Evolutionary conservation across 768 basidiomycete species (phyloP).

Genomic region (Arthromyces matolae): DNA sequence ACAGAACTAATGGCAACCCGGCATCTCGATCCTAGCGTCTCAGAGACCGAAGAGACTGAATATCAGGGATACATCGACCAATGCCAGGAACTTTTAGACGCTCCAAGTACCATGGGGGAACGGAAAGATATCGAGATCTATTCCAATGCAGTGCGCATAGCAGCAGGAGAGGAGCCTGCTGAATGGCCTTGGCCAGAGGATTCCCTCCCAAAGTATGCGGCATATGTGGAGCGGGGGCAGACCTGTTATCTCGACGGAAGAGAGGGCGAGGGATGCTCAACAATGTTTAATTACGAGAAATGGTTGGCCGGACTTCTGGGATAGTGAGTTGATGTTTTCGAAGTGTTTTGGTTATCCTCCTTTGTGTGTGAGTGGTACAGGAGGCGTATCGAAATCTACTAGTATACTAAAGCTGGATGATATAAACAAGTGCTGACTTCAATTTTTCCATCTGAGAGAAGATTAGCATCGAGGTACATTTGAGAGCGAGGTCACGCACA

Average conservation of each 20-base stretch:
- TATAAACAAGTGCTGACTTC: no score
- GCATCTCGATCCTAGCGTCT: conserved; percentile 60
- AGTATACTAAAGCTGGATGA: no score
- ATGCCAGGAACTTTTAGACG: conserved; percentile 59
- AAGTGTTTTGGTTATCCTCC: background rate
- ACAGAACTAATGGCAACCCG: conserved; percentile 57
- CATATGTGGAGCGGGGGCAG: conserved; percentile 42
- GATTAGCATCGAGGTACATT: background rate
- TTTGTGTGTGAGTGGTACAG: no score
- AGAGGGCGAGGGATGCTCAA: conserved; percentile 30
- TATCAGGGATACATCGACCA: conserved; percentile 83
- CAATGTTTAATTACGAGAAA: conserved; percentile 45
- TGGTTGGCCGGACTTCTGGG: conserved; percentile 25
- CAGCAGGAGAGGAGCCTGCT: conserved; percentile 32
- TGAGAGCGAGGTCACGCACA: conserved; percentile 47
- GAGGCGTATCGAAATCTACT: no score
- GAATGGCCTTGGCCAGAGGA: conserved; percentile 37
- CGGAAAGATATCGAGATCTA: conserved; percentile 59
- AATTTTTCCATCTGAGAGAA: conserved; percentile 21
- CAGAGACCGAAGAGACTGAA: conserved; percentile 61
- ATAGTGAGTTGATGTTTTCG: background rate
- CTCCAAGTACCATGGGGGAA: conserved; percentile 51
- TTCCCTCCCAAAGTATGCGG: conserved; percentile 38
- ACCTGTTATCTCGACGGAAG: conserved; percentile 33
- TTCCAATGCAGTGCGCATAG: conserved; percentile 46